phyloP scores from a whole-genome alignment of 106 monocot genomes.

The Alisma plantagoaquatica region DNA sequence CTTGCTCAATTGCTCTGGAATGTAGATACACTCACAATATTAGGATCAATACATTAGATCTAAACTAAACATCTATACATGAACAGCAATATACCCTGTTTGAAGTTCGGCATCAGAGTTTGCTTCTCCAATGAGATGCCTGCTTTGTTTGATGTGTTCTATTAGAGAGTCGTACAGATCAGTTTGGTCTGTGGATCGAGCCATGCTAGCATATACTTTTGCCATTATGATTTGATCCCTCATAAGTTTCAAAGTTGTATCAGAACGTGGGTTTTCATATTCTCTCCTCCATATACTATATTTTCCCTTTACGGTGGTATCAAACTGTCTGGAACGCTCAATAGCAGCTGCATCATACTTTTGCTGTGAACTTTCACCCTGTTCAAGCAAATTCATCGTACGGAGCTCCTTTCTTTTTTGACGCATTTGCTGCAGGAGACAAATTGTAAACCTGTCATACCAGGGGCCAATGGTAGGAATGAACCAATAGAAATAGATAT shows the following conservation, averaged over 20 bases:
- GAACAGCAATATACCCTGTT: slow-evolving; percentile 19
- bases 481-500: not conserved
- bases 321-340: slow-evolving; percentile 23
- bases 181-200: slow-evolving; percentile 11
- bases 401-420: slow-evolving; percentile 15
- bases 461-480: not conserved
- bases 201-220: slow-evolving; percentile 45
- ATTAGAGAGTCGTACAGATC: slow-evolving; percentile 22
- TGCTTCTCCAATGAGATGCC: slow-evolving; percentile 19
- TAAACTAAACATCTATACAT: not conserved
- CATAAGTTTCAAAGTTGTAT: slow-evolving; percentile 33
- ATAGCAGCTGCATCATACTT: slow-evolving; percentile 19
- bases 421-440: slow-evolving; percentile 15
- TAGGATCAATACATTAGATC: not conserved
- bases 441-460: not conserved
- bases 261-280: slow-evolving; percentile 17
- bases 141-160: slow-evolving; percentile 17
- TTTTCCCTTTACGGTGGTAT: slow-evolving; percentile 12
- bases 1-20: slow-evolving; percentile 24
- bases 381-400: slow-evolving; percentile 3
- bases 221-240: slow-evolving; percentile 57
- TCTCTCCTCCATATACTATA: slow-evolving; percentile 37
- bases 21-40: not conserved
- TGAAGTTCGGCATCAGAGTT: slow-evolving; percentile 28
- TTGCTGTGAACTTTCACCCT: slow-evolving; percentile 1